phyloP scores from a whole-genome alignment of 208 protist species.

The Wallacemonas sp. region DNA sequence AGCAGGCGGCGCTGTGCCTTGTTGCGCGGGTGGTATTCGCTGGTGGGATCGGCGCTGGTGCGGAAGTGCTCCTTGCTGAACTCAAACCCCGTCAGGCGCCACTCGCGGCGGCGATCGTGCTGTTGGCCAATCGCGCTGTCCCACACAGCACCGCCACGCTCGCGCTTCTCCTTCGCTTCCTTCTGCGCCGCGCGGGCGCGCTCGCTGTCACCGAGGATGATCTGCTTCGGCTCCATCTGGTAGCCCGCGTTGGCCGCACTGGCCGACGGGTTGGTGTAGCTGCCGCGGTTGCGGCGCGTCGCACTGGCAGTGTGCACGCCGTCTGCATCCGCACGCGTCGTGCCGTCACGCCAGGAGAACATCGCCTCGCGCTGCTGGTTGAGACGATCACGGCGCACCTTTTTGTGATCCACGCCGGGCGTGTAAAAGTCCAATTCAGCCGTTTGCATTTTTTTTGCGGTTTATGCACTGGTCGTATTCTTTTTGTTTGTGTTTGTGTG shows the following conservation, averaged over 20 bases:
- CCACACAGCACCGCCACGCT: constrained; percentile 24
- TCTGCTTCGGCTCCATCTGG: constrained; percentile 18
- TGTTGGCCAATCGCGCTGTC: constrained; percentile 16
- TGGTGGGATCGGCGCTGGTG: constrained; percentile 10
- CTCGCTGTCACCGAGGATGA: constrained; percentile 20
- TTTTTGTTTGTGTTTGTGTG: constrained; percentile 12
- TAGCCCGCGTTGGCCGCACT: background rate
- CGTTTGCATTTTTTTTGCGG: constrained; percentile 22
- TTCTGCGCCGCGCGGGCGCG: constrained; percentile 16
- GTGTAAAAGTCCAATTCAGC: constrained; percentile 45
- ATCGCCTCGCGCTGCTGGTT: constrained; percentile 41
- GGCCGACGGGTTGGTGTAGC: constrained; percentile 19
- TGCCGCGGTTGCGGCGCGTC: constrained; percentile 12
- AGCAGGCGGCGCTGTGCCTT: constrained; percentile 2
- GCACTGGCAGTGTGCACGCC: background rate
- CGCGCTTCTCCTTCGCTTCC: constrained; percentile 12
- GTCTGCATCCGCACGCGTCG: background rate
- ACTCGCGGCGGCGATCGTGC: constrained; percentile 32
- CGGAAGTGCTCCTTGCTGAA: constrained; percentile 27
- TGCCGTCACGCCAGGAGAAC: constrained; percentile 48
- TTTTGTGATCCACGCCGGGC: constrained; percentile 22
- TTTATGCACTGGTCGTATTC: constrained; percentile 3
- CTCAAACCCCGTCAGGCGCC: constrained; percentile 31
- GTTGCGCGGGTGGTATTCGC: constrained; percentile 6
- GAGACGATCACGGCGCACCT: constrained; percentile 29